Conservation (phyloP, 2,329 filamentous ascomycete genomes). For the Hypoxylon sp. region DNA sequence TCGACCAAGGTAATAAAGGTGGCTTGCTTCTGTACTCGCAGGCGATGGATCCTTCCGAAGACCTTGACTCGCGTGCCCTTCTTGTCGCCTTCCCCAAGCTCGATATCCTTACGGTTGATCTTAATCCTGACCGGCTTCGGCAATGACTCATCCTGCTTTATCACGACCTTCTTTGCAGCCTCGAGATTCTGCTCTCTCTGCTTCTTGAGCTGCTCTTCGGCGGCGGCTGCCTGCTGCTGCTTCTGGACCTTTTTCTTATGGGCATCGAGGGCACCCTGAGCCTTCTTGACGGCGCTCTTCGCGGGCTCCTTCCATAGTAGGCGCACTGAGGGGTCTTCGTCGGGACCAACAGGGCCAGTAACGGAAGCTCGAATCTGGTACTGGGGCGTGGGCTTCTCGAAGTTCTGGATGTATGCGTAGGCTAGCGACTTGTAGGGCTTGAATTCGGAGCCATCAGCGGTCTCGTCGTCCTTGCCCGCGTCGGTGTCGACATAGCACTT, state of each 20-base stretch:
- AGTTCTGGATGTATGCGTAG: constrained; percentile 80
- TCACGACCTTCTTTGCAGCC: constrained; percentile 82
- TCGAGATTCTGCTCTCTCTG: constrained; percentile 78
- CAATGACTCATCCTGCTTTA: constrained; percentile 78
- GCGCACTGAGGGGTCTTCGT: constrained; percentile 73
- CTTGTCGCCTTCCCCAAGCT: constrained; percentile 67
- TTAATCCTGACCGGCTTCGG: constrained; percentile 81
- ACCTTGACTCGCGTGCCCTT: constrained; percentile 83
- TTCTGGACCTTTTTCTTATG: constrained; percentile 88
- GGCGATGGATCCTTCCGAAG: constrained; percentile 83
- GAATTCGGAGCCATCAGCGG: constrained; percentile 75
- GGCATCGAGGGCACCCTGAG: constrained; percentile 77
- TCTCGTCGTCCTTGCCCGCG: constrained; percentile 76
- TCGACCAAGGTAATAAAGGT: constrained; percentile 89
- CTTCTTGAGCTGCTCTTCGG: constrained; percentile 78
- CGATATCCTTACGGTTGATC: constrained; percentile 76
- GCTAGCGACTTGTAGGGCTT: constrained; percentile 86
- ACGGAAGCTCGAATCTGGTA: constrained; percentile 78
- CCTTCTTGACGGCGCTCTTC: constrained; percentile 89
- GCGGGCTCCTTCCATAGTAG: constrained; percentile 84
- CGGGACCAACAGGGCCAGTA: constrained; percentile 69
- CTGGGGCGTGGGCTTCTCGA: constrained; percentile 66
- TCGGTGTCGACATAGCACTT: constrained; percentile 85
- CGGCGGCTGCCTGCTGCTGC: constrained; percentile 77
- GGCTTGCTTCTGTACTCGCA: constrained; percentile 84